These are phyloP conservation scores for Dactylellina haptotyla DNA, from an alignment of 2,329 filamentous ascomycete species.

Conservation along the genomic window DNA sequence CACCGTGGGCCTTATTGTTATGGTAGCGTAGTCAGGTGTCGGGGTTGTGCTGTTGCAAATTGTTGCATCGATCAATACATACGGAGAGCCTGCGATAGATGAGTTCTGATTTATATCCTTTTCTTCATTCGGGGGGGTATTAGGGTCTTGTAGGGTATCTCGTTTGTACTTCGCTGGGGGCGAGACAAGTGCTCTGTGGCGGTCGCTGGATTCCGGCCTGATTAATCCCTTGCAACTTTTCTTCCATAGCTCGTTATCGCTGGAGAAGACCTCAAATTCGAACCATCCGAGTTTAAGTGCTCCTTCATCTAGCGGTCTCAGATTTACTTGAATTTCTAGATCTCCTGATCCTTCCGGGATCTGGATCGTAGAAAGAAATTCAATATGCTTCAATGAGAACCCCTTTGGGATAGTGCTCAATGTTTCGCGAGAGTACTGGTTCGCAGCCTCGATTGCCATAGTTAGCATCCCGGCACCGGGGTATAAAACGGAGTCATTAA, in stretches of 20 bases:
- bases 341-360: constrained; percentile 9
- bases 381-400: constrained; percentile 24
- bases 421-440: constrained; percentile 24
- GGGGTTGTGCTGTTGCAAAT: background rate
- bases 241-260: constrained; percentile 9
- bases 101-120: background rate
- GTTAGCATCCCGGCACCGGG: constrained; percentile 32
- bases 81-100: background rate
- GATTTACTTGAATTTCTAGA: constrained; percentile 6
- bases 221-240: constrained; percentile 32
- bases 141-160: background rate
- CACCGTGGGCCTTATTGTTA: background rate
- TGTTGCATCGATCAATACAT: background rate
- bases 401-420: background rate
- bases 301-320: constrained; percentile 12
- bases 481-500: constrained; percentile 24
- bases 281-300: constrained; percentile 20
- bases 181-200: no score
- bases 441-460: constrained; percentile 45
- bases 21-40: background rate
- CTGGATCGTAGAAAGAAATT: constrained; percentile 28
- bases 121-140: background rate
- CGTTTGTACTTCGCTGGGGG: background rate
- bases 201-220: background rate
- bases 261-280: constrained; percentile 33